A percentile compares a stretch with the other conserved stretches of the same genome.
These are phyloP conservation scores for Murraya koenigii DNA, from an alignment of 345 rosid species.

Conservation along the genomic window DNA sequence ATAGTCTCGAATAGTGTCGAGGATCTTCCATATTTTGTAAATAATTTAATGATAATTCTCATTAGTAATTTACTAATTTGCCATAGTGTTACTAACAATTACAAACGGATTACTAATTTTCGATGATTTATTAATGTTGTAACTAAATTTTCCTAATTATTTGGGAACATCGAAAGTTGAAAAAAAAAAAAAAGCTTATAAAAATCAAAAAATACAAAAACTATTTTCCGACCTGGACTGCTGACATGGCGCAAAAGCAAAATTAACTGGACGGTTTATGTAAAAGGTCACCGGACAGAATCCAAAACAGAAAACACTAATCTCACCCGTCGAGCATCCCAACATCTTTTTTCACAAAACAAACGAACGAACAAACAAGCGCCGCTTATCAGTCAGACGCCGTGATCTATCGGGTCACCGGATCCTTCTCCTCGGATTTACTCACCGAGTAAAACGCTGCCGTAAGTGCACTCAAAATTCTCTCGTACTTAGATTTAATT, in stretches of 20 bases:
- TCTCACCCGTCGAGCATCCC: slow-evolving; percentile 8
- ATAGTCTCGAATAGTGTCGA: background rate
- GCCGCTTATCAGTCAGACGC: background rate
- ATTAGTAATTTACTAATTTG: background rate
- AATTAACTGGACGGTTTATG: background rate
- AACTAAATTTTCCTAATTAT: too few species aligned
- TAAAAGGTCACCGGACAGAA: background rate
- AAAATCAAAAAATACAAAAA: background rate
- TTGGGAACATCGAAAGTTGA: too few species aligned
- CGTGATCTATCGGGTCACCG: slow-evolving; percentile 8
- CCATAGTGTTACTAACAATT: background rate
- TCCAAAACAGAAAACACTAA: background rate
- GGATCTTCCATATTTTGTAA: background rate
- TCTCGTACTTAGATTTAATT: background rate
- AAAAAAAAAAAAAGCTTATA: too few species aligned
- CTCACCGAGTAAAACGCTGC: background rate
- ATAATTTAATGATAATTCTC: background rate
- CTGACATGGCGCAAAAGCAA: slow-evolving; percentile 1
- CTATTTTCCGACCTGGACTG: background rate
- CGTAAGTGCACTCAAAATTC: background rate
- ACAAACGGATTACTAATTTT: background rate
- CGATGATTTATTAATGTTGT: too few species aligned
- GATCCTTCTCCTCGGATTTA: slow-evolving; percentile 3
- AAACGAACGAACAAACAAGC: background rate
- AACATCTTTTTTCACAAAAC: background rate